Evolutionary conservation across 2,329 filamentous ascomycete genomes (phyloP).

Genomic region (Aspergillus pseudoterreus): DNA sequence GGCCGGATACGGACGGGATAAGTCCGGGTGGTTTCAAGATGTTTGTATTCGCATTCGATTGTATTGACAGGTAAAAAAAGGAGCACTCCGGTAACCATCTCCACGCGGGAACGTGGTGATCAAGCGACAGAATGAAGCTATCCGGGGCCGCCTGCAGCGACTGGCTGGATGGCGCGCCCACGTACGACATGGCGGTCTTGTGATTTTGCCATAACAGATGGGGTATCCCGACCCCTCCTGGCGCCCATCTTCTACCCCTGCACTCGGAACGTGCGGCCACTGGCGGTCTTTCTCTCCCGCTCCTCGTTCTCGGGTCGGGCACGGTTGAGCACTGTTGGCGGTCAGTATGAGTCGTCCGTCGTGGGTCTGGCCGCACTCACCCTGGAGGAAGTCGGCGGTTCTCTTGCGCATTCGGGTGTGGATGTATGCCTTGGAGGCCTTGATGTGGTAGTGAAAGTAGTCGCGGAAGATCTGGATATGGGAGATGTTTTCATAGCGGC

Average conservation of each 20-base stretch:
- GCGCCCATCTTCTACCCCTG: slow-evolving; percentile 40
- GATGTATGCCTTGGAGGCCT: slow-evolving; percentile 98
- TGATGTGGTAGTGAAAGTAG: slow-evolving; percentile 99
- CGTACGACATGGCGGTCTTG: background rate
- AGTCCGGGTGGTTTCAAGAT: no score
- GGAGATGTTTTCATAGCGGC: slow-evolving; percentile 91
- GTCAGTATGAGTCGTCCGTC: slow-evolving; percentile 29
- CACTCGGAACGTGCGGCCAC: slow-evolving; percentile 82
- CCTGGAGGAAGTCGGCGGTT: slow-evolving; percentile 97
- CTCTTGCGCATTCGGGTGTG: slow-evolving; percentile 97
- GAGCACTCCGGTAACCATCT: no score
- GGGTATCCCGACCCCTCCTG: background rate
- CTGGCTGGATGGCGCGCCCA: background rate
- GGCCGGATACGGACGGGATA: no score
- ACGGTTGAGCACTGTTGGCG: slow-evolving; percentile 75
- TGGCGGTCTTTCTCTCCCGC: slow-evolving; percentile 97
- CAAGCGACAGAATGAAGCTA: no score
- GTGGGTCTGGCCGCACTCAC: slow-evolving; percentile 47
- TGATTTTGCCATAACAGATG: background rate
- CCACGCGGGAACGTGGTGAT: no score
- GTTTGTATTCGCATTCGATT: no score
- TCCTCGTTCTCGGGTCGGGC: slow-evolving; percentile 94
- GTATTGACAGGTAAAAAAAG: no score
- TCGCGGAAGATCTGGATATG: slow-evolving; percentile 99
- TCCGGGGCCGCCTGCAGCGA: no score